A percentile compares a stretch with the other conserved stretches of the same genome.
phyloP scores from a whole-genome alignment of 176 grass and related monocot species.

The Areca catechu region DNA sequence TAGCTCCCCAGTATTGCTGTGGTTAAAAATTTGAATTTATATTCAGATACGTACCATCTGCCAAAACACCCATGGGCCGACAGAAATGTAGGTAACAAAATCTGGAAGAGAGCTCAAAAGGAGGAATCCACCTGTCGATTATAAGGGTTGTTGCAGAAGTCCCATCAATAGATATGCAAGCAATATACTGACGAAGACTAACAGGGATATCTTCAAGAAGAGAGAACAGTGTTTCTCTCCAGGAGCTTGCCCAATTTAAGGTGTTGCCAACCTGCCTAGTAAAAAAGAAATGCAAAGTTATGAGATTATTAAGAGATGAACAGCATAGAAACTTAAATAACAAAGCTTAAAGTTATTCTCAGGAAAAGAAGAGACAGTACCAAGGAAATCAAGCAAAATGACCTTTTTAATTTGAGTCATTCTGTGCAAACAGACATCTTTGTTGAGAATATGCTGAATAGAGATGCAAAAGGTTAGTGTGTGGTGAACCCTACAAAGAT shows the following conservation, averaged over 20 bases:
- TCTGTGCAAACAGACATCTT: too few species aligned
- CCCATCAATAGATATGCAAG: conserved; percentile 58
- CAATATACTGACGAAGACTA: conserved; percentile 27
- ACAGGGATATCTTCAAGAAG: conserved; percentile 47
- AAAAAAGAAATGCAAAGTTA: conserved; percentile 10
- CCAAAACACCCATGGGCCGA: too few species aligned
- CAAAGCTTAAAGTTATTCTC: too few species aligned
- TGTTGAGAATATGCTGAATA: too few species aligned
- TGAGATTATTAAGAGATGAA: neutral
- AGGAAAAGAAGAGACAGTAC: neutral
- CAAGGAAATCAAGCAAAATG: too few species aligned
- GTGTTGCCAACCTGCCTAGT: conserved; percentile 40
- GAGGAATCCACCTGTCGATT: conserved; percentile 46
- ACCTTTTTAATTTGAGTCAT: too few species aligned
- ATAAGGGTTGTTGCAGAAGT: conserved; percentile 71
- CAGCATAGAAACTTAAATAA: too few species aligned
- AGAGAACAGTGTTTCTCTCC: conserved; percentile 58
- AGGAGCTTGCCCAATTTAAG: conserved; percentile 36
- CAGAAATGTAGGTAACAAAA: too few species aligned
- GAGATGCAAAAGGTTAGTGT: too few species aligned
- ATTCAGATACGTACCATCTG: too few species aligned
- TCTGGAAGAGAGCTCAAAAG: neutral
- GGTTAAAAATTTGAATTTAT: too few species aligned
- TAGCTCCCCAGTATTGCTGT: conserved; percentile 40
- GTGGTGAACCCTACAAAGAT: too few species aligned